Evolutionary conservation across 495 filamentous ascomycete species (phyloP).

Genomic region (Daldinia bambusicola): DNA sequence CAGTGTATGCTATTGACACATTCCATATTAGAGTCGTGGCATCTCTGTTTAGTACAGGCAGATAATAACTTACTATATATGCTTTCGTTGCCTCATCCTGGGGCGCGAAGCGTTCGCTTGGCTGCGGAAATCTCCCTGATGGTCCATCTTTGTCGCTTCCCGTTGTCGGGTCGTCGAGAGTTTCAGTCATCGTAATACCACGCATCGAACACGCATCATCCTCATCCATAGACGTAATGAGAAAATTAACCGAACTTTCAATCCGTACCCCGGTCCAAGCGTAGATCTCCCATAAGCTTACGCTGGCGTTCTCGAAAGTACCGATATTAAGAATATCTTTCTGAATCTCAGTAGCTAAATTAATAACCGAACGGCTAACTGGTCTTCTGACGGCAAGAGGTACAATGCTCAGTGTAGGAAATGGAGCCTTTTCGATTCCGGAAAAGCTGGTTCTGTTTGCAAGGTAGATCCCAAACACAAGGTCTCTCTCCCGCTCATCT

Average conservation of each 20-base stretch:
- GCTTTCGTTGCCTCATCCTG: slow-evolving; percentile 44
- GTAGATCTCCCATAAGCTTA: slow-evolving; percentile 60
- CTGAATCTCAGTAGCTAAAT: slow-evolving; percentile 52
- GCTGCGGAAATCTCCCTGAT: slow-evolving; percentile 12
- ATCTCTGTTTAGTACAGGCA: neutral
- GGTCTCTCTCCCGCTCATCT: slow-evolving; percentile 14
- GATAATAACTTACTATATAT: slow-evolving; percentile 50
- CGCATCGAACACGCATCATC: slow-evolving; percentile 13
- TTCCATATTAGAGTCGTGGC: slow-evolving; percentile 27
- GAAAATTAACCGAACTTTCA: slow-evolving; percentile 67
- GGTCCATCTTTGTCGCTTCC: slow-evolving; percentile 1
- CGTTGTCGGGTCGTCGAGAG: slow-evolving; percentile 1
- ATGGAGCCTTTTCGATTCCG: slow-evolving; percentile 34
- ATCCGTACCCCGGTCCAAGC: slow-evolving; percentile 59
- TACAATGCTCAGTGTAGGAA: slow-evolving; percentile 56
- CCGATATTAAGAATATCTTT: slow-evolving; percentile 55
- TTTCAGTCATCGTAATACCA: slow-evolving; percentile 36
- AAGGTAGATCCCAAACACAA: slow-evolving; percentile 59
- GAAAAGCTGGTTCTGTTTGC: slow-evolving; percentile 52
- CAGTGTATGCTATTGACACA: slow-evolving; percentile 57
- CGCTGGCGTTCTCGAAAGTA: slow-evolving; percentile 46
- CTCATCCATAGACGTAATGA: slow-evolving; percentile 50
- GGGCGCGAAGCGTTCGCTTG: slow-evolving; percentile 15
- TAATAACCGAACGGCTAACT: slow-evolving; percentile 8
- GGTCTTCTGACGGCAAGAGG: slow-evolving; percentile 50